A percentile compares a stretch with the other conserved stretches of the same genome.
Evolutionary conservation across 768 basidiomycete species (phyloP).

Genomic region (Mycena sanguinolenta): DNA sequence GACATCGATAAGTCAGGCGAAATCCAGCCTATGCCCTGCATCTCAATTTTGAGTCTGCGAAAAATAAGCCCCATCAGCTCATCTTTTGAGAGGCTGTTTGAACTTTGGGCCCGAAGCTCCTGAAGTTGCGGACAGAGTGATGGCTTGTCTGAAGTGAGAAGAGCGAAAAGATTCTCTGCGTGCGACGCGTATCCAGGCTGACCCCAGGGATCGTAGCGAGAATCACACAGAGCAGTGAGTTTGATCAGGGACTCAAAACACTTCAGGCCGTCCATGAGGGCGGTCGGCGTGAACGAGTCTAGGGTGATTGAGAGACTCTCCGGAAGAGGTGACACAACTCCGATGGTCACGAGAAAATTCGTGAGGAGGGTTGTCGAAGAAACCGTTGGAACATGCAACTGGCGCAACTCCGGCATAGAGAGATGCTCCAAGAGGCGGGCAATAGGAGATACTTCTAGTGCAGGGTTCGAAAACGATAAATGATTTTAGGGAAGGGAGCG

Average conservation of each 20-base stretch:
- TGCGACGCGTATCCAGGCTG: no score
- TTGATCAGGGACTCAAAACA: background rate
- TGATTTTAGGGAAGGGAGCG: slow-evolving; percentile 3
- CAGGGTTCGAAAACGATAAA: slow-evolving; percentile 1
- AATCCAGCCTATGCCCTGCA: no score
- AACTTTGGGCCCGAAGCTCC: background rate
- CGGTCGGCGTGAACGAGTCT: background rate
- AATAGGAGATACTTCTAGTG: background rate
- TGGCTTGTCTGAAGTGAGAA: background rate
- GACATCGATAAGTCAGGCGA: no score
- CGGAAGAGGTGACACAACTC: background rate
- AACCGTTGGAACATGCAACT: background rate
- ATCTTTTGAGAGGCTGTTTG: background rate
- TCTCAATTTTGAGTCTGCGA: background rate
- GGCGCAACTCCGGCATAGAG: slow-evolving; percentile 5
- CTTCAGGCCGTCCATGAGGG: background rate
- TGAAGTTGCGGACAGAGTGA: background rate
- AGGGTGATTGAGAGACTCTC: background rate
- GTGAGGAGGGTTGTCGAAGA: no score
- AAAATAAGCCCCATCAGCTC: background rate
- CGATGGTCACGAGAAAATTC: slow-evolving; percentile 10
- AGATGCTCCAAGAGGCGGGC: background rate
- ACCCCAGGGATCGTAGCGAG: background rate
- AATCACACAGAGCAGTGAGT: background rate
- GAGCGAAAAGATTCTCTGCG: background rate